These are phyloP conservation scores for Penicillium decumbens DNA, from an alignment of 2,329 filamentous ascomycete species.

Conservation along the genomic window DNA sequence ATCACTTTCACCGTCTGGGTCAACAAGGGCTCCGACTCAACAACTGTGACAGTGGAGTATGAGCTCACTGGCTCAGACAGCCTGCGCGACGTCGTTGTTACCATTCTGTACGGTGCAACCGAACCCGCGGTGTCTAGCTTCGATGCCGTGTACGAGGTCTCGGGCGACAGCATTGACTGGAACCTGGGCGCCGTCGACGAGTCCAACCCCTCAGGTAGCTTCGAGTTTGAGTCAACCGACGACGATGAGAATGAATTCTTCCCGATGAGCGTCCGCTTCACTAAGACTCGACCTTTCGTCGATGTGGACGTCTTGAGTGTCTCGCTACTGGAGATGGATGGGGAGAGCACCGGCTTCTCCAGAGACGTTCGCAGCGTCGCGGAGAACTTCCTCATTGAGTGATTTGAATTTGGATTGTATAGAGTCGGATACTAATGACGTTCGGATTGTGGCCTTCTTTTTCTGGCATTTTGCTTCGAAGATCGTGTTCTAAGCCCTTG, in stretches of 20 bases:
- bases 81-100: constrained; percentile 77
- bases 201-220: constrained; percentile 75
- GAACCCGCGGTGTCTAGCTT: constrained; percentile 90
- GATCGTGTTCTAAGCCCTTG: constrained; percentile 20
- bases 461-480: constrained; percentile 20
- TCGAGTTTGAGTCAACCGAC: constrained; percentile 91
- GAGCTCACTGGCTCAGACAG: constrained; percentile 77
- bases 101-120: constrained; percentile 77
- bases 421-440: constrained; percentile 36
- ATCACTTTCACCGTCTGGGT: constrained; percentile 98
- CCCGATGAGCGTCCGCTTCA: constrained; percentile 90
- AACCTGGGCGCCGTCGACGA: constrained; percentile 80
- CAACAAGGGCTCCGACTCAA: constrained; percentile 77
- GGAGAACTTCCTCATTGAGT: constrained; percentile 46
- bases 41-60: constrained; percentile 91
- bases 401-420: constrained; percentile 30
- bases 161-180: constrained; percentile 91
- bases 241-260: constrained; percentile 93
- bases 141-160: constrained; percentile 89
- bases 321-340: constrained; percentile 44
- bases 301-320: constrained; percentile 72
- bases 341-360: constrained; percentile 42
- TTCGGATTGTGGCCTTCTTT: constrained; percentile 25
- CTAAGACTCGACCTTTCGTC: constrained; percentile 78
- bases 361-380: constrained; percentile 45